Evolutionary conservation across 1,284 basidiomycete genomes (phyloP), one percentile per base, ranked within the genome.

Genomic region (Violaceomyces palustris): DNA sequence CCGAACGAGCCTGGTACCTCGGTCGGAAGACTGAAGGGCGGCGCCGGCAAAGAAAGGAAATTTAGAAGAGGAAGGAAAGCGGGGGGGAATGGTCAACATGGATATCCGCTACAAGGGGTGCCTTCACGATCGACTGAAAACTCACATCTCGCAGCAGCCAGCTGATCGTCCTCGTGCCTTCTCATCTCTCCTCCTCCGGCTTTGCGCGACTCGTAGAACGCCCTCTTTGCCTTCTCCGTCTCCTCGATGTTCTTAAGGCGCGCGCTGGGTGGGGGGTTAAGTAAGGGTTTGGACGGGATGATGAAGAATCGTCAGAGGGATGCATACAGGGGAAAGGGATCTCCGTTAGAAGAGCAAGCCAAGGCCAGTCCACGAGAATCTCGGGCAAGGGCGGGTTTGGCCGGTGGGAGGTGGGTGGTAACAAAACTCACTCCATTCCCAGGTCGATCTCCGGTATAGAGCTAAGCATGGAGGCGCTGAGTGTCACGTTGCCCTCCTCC

Each of bases 391-490:
- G 33, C 27, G 45, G 22, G n/a, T n/a, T n/a, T n/a, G 38, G 21
- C 14, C 45, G 28, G 40, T 32, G 29, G 12, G 2, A 19, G 19
- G 40, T 54, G 22, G n/a, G 19, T 33, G 44, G 12, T n/a, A n/a
- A n/a, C n/a, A n/a, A 24, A 12, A 82, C 87, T 64, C 66, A 93
- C 90, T 97, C 91, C 84, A 97, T 96, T 43, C 93, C 93, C 5
- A 98, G 78, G 74, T 98, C 93, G 4, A 97, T 88, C 70, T 97
- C 93, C 0, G 92, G 92, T 59, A 98, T 75, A 24, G 88, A 88
- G 11, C 88, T 93, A 45, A 98, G 78, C 93, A 97, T 97, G 4
- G 88, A 83, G 67, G 92, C 72, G 64, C 86, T 90, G 56, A 88
- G 88, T 1, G 89, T 89, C 15, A 96, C 88, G 68, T 82, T 94